Evolutionary conservation across 1,284 basidiomycete genomes (phyloP).

Genomic region (Cystobasidium slooffiae): DNA sequence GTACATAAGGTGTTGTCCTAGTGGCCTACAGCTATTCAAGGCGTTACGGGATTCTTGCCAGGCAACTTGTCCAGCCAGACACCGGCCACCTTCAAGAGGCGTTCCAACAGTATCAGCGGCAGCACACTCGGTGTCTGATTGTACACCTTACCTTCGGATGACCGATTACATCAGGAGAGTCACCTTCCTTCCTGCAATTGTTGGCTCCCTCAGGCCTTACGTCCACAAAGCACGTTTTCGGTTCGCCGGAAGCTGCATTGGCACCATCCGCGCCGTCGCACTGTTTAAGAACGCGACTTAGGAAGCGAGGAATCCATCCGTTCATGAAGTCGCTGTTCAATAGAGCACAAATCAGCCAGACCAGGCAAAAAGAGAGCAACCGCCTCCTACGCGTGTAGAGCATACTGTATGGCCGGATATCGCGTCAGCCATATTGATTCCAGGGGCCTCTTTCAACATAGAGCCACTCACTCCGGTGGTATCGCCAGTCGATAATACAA

Average conservation of each 20-base stretch:
- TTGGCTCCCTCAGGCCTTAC: neutral
- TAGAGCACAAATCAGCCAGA: neutral
- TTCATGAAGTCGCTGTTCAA: slow-evolving; percentile 29
- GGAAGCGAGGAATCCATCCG: slow-evolving; percentile 10
- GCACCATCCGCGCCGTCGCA: slow-evolving; percentile 21
- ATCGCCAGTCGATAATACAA: slow-evolving; percentile 27
- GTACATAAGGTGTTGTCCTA: neutral
- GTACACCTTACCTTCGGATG: slow-evolving; percentile 8
- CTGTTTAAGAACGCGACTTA: neutral
- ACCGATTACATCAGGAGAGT: slow-evolving; percentile 9
- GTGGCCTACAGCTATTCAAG: neutral
- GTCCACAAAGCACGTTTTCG: slow-evolving; percentile 26
- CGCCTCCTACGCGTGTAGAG: slow-evolving; percentile 1
- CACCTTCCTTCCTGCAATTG: slow-evolving; percentile 19
- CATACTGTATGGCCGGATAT: slow-evolving; percentile 4
- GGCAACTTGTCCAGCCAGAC: slow-evolving; percentile 16
- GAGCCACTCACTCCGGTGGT: slow-evolving; percentile 20
- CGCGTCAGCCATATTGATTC: neutral
- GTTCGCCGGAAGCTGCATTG: slow-evolving; percentile 13
- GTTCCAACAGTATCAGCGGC: neutral
- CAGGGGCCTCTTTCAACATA: neutral
- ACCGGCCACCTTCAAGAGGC: neutral
- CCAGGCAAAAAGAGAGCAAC: neutral
- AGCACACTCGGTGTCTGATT: neutral
- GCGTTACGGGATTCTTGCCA: slow-evolving; percentile 9